Percentiles rank a stretch among this genome's conserved stretches.
phyloP scores from a whole-genome alignment of 2,329 filamentous ascomycete genomes.

The Plectosphaerella plurivora region DNA sequence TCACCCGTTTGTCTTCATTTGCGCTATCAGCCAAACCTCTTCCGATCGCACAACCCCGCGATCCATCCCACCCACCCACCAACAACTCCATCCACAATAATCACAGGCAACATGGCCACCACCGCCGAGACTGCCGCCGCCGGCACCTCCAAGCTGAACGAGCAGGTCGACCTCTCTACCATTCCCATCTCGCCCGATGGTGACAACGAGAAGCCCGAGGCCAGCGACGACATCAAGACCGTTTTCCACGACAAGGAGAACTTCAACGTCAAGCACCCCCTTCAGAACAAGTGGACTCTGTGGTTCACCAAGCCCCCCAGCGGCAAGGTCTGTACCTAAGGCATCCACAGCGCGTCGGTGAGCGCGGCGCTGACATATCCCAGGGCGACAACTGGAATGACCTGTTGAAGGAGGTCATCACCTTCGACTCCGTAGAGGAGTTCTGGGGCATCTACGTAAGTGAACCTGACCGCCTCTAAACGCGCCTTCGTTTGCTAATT shows the following conservation, averaged over 20 bases:
- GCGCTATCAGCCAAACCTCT: constrained; percentile 1
- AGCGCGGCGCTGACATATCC: constrained; percentile 14
- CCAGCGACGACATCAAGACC: constrained; percentile 55
- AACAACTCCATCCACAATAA: constrained; percentile 1
- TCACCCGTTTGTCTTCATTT: neutral
- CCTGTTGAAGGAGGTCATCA: constrained; percentile 95
- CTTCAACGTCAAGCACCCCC: constrained; percentile 98
- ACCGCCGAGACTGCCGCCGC: constrained; percentile 28
- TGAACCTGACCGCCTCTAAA: constrained; percentile 12
- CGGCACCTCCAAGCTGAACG: constrained; percentile 30
- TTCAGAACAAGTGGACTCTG: constrained; percentile 96
- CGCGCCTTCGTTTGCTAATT: constrained; percentile 6
- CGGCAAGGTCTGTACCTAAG: constrained; percentile 66
- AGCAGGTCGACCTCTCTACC: constrained; percentile 63
- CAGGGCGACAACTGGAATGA: constrained; percentile 99
- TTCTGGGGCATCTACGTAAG: constrained; percentile 99
- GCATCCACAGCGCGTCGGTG: neutral
- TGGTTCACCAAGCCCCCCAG: constrained; percentile 99
- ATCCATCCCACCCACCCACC: constrained; percentile 4
- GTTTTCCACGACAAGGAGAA: constrained; percentile 98
- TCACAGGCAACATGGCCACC: constrained; percentile 5
- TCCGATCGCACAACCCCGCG: neutral
- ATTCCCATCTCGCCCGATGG: constrained; percentile 64
- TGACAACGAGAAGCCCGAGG: constrained; percentile 48
- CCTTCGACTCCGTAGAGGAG: constrained; percentile 97